Base-by-base conservation (phyloP, 768 basidiomycete genomes). In the Lactarius sp. region DNA sequence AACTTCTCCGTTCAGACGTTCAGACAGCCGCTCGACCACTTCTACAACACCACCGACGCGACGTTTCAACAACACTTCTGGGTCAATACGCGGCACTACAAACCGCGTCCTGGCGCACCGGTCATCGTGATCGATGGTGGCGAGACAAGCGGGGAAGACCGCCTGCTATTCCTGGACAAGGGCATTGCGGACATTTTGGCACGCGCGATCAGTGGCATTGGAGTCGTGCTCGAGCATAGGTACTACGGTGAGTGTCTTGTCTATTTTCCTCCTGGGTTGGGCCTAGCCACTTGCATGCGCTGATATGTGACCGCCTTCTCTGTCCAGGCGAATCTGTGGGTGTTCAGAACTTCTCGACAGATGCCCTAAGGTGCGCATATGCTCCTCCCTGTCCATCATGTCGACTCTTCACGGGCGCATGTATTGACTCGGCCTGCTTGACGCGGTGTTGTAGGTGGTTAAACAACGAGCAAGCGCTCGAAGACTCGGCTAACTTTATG, bases 401-500 rank as follows among this genome's bases (percentile, higher is more conserved):
- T 12, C 5, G 14, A 20, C 42, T 34, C 36, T 52, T 14, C 13
- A 6, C 13, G 9, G 14, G 14, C 37, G 13, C 36, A n/a, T 20
- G 12, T 27, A 22, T 39, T 56, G 20, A 36, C 56, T 33, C 5
- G 6, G 8, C n/a, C 58, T 50, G 27, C 6, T 14, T 14, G 33
- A 52, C 37, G 49, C 20, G 34, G 20, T 60, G 44, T 18, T 20
- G 39, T 65, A 92, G 91, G 22, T 98, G 88, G 83, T 80, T 99
- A 56, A 90, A 87, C 70, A 98, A 98, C 60, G 88, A 82, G 14
- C 95, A 98, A 71, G 81, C 94, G 3, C 83, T 91, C 2, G 89
- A 90, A 6, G 96, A 99, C 76, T 93, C 92, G 42, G 94, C 94
- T 4, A 84, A 89, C 74, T 97, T 99, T 71, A 93, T 97, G 83